Evolutionary conservation across 2,329 filamentous ascomycete genomes (phyloP).

Genomic region (Aspergillus oerlinghausenensis): DNA sequence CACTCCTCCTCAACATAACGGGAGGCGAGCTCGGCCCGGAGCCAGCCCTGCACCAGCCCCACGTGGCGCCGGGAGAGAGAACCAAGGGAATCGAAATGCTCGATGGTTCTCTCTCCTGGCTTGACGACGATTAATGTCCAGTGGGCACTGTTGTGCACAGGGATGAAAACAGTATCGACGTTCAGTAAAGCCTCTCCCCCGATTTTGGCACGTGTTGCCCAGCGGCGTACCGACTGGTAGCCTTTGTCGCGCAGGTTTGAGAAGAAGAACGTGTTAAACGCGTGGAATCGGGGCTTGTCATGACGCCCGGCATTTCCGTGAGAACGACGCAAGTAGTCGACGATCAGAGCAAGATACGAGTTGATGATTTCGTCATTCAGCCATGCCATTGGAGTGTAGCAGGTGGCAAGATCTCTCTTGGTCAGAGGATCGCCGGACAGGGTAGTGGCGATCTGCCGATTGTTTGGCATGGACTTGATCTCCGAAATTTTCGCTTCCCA

Average conservation of each 20-base stretch:
- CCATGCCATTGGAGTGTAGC: slow-evolving; percentile 34
- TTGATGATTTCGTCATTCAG: slow-evolving; percentile 47
- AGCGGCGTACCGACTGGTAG: slow-evolving; percentile 37
- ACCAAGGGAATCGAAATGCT: slow-evolving; percentile 46
- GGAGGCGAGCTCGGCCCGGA: slow-evolving; percentile 38
- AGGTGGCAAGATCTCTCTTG: slow-evolving; percentile 33
- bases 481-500: slow-evolving; percentile 33
- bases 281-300: slow-evolving; percentile 37
- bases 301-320: slow-evolving; percentile 31
- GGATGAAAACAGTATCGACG: slow-evolving; percentile 45
- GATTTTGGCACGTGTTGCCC: slow-evolving; percentile 46
- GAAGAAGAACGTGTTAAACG: slow-evolving; percentile 45
- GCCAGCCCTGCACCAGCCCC: slow-evolving; percentile 37
- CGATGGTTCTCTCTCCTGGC: slow-evolving; percentile 40
- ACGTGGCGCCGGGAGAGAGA: slow-evolving; percentile 30
- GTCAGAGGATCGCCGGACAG: slow-evolving; percentile 34
- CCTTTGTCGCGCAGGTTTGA: slow-evolving; percentile 39
- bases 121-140: slow-evolving; percentile 47
- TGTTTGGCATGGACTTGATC: slow-evolving; percentile 24
- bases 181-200: slow-evolving; percentile 40
- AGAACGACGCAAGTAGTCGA: slow-evolving; percentile 33
- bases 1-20: slow-evolving; percentile 42
- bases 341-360: slow-evolving; percentile 39
- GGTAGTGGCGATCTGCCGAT: slow-evolving; percentile 27
- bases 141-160: slow-evolving; percentile 43